Evolutionary conservation across 2,329 filamentous ascomycete species (phyloP), one percentile per base, ranked within the genome.

Genomic region (Aspergillus sp.): DNA sequence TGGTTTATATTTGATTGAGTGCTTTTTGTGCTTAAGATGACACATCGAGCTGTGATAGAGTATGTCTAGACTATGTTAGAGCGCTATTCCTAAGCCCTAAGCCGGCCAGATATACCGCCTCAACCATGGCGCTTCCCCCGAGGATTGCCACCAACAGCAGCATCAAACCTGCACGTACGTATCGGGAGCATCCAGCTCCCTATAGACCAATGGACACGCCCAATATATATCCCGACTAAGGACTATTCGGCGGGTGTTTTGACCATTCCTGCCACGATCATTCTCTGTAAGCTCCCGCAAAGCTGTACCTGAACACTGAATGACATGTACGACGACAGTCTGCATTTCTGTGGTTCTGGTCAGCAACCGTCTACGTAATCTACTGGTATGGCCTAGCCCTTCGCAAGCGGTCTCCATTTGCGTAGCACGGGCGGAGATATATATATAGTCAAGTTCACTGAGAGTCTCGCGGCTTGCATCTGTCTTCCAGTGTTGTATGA

Each of bases 361-460:
- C 7, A 53, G 74, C 8, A 39, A 77, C 79, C 0, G 79, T 85
- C 7, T 84, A 83, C 49, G 67, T 79, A 39, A 81, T 85, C 49
- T 85, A 85, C 68, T 80, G 72, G 70, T 77, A 77, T 47, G 82
- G 82, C 0, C 79, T 80, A 0, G 49, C 51, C 0, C 72, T 85
- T n/a, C 76, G 82, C 28, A 72, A 74, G 43, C 66, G 74, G 3
- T 84, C 81, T 6, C 75, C 76, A 0, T 85, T 85, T 55, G 82
- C 82, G 0, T 79, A 83, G 64, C 74, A 74, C 76, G 5, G 65
- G 67, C 10, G 73, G 61, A 19, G 60, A 58, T 12, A 50, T 55
- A 26, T 55, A 26, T 57, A 63, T 12, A 52, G 49, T 27, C 44
- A 61, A 5, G 53, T 56, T 28, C 59, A 55, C 6, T 42, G 30